Conservation (phyloP, 176 grass and related monocot species). For the Aegilops longissima region DNA sequence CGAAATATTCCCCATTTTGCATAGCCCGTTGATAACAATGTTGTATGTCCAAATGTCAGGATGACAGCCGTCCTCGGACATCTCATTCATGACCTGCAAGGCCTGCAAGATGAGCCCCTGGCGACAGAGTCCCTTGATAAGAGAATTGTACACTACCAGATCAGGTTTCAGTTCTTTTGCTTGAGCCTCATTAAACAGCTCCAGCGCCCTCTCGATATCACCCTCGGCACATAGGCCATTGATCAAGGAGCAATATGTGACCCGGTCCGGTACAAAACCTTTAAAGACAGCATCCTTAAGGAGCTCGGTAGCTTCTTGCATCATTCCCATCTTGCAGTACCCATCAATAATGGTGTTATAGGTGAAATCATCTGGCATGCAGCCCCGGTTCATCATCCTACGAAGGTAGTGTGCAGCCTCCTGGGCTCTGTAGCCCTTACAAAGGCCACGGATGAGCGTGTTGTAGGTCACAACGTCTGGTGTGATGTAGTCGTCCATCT, state of each 20-base stretch:
- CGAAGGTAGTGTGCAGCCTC: conserved; percentile 69
- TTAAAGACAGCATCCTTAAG: conserved; percentile 87
- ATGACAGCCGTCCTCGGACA: conserved; percentile 64
- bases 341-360: conserved; percentile 93
- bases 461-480: conserved; percentile 93
- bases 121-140: conserved; percentile 80
- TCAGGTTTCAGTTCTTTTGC: conserved; percentile 53
- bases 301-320: conserved; percentile 72
- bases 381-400: conserved; percentile 78
- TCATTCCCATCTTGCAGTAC: conserved; percentile 77
- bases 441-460: conserved; percentile 75
- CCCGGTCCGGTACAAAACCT: conserved; percentile 81
- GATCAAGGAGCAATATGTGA: conserved; percentile 91
- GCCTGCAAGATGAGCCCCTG: conserved; percentile 89
- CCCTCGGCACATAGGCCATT: conserved; percentile 84
- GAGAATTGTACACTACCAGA: conserved; percentile 74
- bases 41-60: conserved; percentile 89
- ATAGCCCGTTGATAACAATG: conserved; percentile 88
- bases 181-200: conserved; percentile 81
- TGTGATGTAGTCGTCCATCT: conserved; percentile 42
- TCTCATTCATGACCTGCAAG: conserved; percentile 84
- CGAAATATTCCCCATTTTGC: conserved; percentile 95
- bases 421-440: conserved; percentile 54
- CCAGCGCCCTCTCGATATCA: conserved; percentile 71
- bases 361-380: conserved; percentile 89